Evolutionary conservation across 2,329 filamentous ascomycete species (phyloP), one percentile per base, ranked within the genome.

Genomic region (Fusarium sp.): DNA sequence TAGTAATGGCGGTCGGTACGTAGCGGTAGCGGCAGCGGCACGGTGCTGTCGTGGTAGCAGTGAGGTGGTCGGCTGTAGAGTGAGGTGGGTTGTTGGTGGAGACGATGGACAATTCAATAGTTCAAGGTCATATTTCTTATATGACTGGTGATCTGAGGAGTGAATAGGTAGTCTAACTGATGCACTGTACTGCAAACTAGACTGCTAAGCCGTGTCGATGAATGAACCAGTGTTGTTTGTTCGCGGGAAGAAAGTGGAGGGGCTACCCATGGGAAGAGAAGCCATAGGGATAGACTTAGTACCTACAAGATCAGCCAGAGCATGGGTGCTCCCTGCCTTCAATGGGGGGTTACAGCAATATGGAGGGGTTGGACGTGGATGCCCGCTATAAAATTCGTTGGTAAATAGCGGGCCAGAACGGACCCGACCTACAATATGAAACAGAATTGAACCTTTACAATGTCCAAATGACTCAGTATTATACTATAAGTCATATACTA

Each of bases 71-170:
- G 45, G 37, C 40, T 25, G 63, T 45, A 40, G 53, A 47, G 57
- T 57, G 60, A 67, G 44, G 60, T 69, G 61, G 69, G 53, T 64
- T 60, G 62, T 46, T 41, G 65, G 69, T 74, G 72, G 72, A 62
- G 72, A 64, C 70, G 42, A 42, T 45, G 44, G 45, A 42, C 61
- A 57, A 57, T 64, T 72, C 68, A 74, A 58, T 65, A 57, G 64
- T 49, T 25, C 57, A 67, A 65, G 67, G 71, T 64, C 72, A 74
- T 74, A 61, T 64, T 57, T 65, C 54, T 52, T 53, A 53, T 42
- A 41, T 42, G 49, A 42, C 34, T 20, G 27, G 18, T 42, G 24
- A 29, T 29, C 41, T 29, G 25, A 20, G 18, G 47, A 34, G 47
- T 34, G 49, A 29, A 14, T 20, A 7, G 25, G 24, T 18, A 52